Percentiles rank a stretch among this genome's conserved stretches.
phyloP scores from a whole-genome alignment of 2,329 filamentous ascomycete genomes.

The Scedosporium minutisporum region DNA sequence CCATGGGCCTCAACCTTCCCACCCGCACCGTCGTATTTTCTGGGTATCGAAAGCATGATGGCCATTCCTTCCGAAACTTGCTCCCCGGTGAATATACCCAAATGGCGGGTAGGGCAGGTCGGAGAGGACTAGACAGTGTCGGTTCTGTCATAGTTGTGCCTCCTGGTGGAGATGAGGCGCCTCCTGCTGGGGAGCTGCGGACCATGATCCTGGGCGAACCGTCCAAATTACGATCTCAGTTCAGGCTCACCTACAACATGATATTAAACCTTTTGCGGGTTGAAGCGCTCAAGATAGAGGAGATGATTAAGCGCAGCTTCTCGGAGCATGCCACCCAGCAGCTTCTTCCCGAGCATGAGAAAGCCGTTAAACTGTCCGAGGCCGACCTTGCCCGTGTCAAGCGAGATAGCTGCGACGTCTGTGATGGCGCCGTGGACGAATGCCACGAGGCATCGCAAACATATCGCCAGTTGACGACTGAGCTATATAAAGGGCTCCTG shows the following conservation, averaged over 20 bases:
- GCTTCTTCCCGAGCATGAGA: slow-evolving; percentile 87
- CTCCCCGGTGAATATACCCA: slow-evolving; percentile 95
- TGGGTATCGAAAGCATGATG: slow-evolving; percentile 92
- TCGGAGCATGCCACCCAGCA: slow-evolving; percentile 97
- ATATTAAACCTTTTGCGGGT: slow-evolving; percentile 91
- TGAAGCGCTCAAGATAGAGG: slow-evolving; percentile 94
- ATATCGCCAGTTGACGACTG: slow-evolving; percentile 67
- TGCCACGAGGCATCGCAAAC: slow-evolving; percentile 78
- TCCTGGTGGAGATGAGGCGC: slow-evolving; percentile 74
- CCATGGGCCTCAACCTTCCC: slow-evolving; percentile 93
- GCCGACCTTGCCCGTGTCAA: slow-evolving; percentile 86
- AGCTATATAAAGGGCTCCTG: slow-evolving; percentile 68
- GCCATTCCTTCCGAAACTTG: slow-evolving; percentile 81
- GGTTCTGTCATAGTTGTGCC: slow-evolving; percentile 92
- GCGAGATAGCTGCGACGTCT: slow-evolving; percentile 71
- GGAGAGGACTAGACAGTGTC: slow-evolving; percentile 83
- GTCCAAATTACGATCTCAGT: slow-evolving; percentile 90
- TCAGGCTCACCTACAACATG: slow-evolving; percentile 98
- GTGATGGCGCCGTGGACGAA: slow-evolving; percentile 67
- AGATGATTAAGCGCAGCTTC: slow-evolving; percentile 99
- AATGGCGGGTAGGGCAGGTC: slow-evolving; percentile 91
- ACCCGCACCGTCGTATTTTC: slow-evolving; percentile 97
- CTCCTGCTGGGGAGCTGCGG: slow-evolving; percentile 69
- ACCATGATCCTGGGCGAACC: slow-evolving; percentile 96
- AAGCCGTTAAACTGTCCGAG: slow-evolving; percentile 84